These are phyloP conservation scores for Gnetum montanum DNA, from an alignment of 75 land plant genomes.

Conservation along the genomic window DNA sequence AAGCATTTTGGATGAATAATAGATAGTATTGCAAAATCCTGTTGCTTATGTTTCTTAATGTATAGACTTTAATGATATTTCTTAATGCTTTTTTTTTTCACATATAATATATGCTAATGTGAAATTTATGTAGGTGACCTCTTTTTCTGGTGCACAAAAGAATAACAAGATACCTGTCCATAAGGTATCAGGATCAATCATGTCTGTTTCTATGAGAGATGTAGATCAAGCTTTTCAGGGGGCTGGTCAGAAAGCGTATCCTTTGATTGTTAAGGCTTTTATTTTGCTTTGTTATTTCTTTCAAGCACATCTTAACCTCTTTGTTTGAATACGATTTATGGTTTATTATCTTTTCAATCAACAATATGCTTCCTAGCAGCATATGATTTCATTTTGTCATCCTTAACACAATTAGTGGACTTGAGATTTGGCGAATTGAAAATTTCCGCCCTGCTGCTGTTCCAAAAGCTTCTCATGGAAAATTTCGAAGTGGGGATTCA, in stretches of 20 bases:
- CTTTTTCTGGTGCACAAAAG: too few relatives aligned
- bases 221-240: conserved; percentile 74
- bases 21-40: too few relatives aligned
- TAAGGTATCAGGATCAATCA: conserved; percentile 6
- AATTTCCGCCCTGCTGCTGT: conserved; percentile 75
- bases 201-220: conserved; percentile 50
- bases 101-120: too few relatives aligned
- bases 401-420: conserved; percentile 37
- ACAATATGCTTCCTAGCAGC: too few relatives aligned
- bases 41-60: too few relatives aligned
- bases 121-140: too few relatives aligned
- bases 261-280: conserved; percentile 21
- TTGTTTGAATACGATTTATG: background rate
- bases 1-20: too few relatives aligned
- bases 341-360: background rate
- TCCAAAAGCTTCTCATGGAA: conserved; percentile 68
- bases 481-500: conserved; percentile 91
- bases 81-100: too few relatives aligned
- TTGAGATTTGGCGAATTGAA: conserved; percentile 97
- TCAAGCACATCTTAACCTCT: too few relatives aligned
- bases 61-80: too few relatives aligned
- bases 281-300: conserved; percentile 1
- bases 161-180: background rate
- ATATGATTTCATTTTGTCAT: too few relatives aligned
- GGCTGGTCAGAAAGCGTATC: conserved; percentile 89